These are phyloP conservation scores for Juglanconis sp. DNA, from an alignment of 2,329 filamentous ascomycete species.

Conservation along the genomic window DNA sequence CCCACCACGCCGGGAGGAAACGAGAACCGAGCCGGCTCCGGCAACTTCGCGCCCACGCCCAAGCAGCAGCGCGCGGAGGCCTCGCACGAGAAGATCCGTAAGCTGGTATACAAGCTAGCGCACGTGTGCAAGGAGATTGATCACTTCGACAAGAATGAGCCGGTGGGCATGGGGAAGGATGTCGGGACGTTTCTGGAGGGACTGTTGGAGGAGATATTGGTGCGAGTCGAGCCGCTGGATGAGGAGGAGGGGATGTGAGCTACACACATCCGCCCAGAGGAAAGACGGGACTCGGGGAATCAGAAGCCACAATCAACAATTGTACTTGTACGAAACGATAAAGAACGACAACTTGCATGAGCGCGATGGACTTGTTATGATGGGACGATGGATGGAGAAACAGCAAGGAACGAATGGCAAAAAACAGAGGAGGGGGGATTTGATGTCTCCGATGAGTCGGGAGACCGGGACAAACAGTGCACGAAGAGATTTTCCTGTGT, in stretches of 20 bases:
- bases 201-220: constrained; percentile 87
- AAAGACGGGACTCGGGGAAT: too few relatives aligned
- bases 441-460: too few relatives aligned
- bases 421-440: too few relatives aligned
- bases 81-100: constrained; percentile 78
- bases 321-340: too few relatives aligned
- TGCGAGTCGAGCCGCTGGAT: constrained; percentile 84
- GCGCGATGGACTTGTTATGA: too few relatives aligned
- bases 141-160: constrained; percentile 77
- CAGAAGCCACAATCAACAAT: too few relatives aligned
- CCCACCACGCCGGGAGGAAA: constrained; percentile 34
- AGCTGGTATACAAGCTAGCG: constrained; percentile 77
- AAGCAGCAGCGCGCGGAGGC: constrained; percentile 66
- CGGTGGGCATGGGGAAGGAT: constrained; percentile 90
- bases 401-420: too few relatives aligned
- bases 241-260: constrained; percentile 52
- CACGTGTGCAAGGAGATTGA: constrained; percentile 88
- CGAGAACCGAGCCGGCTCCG: constrained; percentile 44
- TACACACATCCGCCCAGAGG: background rate
- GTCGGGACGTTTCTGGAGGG: constrained; percentile 88
- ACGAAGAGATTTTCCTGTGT: too few relatives aligned
- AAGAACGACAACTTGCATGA: too few relatives aligned
- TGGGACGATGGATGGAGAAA: too few relatives aligned
- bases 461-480: too few relatives aligned
- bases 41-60: constrained; percentile 44